phyloP scores from a whole-genome alignment of 2,329 filamentous ascomycete species.

The Aspergillus phoenicis region DNA sequence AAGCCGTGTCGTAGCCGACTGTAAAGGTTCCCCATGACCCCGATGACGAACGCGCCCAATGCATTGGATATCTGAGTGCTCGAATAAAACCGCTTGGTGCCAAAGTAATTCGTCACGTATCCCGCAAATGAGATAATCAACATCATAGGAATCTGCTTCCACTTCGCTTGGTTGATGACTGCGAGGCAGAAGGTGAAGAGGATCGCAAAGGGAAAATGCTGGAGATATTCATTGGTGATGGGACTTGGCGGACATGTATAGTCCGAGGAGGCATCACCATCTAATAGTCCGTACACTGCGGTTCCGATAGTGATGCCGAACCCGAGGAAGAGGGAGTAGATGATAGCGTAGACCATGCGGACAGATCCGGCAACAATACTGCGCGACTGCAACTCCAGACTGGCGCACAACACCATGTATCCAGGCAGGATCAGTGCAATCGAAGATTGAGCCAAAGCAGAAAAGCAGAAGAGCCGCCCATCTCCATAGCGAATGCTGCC shows the following conservation, averaged over 20 bases:
- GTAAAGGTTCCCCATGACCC: conserved; percentile 80
- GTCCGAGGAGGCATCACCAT: conserved; percentile 55
- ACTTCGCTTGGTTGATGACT: conserved; percentile 81
- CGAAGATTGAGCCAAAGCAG: conserved; percentile 70
- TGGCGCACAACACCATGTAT: conserved; percentile 63
- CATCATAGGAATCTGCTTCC: conserved; percentile 79
- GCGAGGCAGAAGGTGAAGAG: conserved; percentile 75
- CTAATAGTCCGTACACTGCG: conserved; percentile 64
- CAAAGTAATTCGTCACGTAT: conserved; percentile 77
- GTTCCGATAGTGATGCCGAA: conserved; percentile 73
- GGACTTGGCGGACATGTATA: conserved; percentile 56
- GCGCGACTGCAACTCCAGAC: conserved; percentile 69
- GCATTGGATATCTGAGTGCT: conserved; percentile 79
- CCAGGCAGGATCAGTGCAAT: conserved; percentile 74
- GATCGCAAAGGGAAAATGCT: conserved; percentile 73
- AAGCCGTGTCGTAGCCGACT: conserved; percentile 73
- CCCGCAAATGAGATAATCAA: conserved; percentile 72
- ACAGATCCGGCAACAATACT: conserved; percentile 72
- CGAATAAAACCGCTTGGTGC: conserved; percentile 65
- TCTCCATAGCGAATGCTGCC: conserved; percentile 63
- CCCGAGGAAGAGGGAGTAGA: conserved; percentile 72
- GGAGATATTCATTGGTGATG: conserved; percentile 49
- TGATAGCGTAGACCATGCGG: conserved; percentile 75
- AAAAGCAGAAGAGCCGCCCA: conserved; percentile 67
- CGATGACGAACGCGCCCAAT: conserved; percentile 75